Base-by-base conservation (phyloP, 2,329 filamentous ascomycete species). In the Bipolaris cookei region DNA sequence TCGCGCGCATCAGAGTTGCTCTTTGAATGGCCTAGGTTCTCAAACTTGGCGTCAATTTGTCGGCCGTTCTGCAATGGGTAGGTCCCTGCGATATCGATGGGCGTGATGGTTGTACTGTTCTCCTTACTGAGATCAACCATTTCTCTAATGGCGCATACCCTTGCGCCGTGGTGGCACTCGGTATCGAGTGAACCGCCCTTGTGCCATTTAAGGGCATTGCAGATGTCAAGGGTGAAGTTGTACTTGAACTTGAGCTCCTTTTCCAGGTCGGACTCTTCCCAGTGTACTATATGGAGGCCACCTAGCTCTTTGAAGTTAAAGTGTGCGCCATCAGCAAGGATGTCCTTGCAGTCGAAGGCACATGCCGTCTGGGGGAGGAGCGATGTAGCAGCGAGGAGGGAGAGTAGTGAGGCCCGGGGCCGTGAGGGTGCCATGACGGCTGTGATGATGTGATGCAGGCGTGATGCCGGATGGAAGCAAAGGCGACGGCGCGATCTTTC, bases 151-250 rank as follows among this genome's bases (percentile, higher is more conserved):
- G 84, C 91, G 78, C 93, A 97, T 38, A 94, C 91, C 81, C 88
- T 83, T 2, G 90, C 88, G 38, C 87, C 88, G 44, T 84, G 83
- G 0, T 86, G 88, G 72, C 92, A 96, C 68, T 88, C 80, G 35
- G 5, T 81, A 76, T 64, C 83, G 82, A 16, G 80, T 77, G 54
- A 58, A 2, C 59, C 67, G 1, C 84, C 84, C 41, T 84, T 85
- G 47, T 82, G 83, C 72, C 85, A 84, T 74, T 85, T 84, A 63
- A 97, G 78, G 6, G 85, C 81, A 50, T 81, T 78, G 78, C 92
- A 96, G 46, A 96, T 82, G 68, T 96, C 90, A 55, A 96, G 73
- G 0, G 90, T 93, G 76, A 92, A 96, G 41, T 91, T 94, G 23
- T 87, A 91, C 75, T 95, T 95, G 58, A 81, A 82, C 25, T 85